Conservation (phyloP, 345 rosid species). For the Eucalyptus caleyi region DNA sequence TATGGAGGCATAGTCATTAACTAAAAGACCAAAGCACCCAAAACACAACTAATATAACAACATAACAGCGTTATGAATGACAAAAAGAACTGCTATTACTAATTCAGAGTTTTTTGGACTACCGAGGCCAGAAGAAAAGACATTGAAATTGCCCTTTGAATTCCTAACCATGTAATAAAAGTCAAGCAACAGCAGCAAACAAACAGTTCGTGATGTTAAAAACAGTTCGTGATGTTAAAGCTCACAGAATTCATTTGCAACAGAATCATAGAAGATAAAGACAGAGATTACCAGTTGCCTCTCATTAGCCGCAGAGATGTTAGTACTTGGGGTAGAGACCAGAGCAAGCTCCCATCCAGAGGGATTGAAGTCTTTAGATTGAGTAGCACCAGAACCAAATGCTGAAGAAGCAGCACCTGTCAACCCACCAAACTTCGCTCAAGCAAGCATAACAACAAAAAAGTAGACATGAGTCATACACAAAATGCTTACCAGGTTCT, state of each 20-base stretch:
- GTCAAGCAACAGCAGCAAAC: neutral
- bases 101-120: neutral
- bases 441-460: neutral
- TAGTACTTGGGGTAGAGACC: slow-evolving; percentile 59
- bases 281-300: slow-evolving; percentile 59
- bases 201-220: neutral
- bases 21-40: neutral
- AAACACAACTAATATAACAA: neutral
- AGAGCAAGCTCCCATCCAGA: slow-evolving; percentile 96
- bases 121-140: neutral
- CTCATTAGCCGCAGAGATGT: slow-evolving; percentile 69
- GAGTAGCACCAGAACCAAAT: slow-evolving; percentile 34
- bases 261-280: neutral
- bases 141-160: neutral
- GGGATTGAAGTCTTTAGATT: slow-evolving; percentile 64
- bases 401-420: slow-evolving; percentile 37
- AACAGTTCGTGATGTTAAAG: neutral
- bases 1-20: neutral
- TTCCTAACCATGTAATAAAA: neutral
- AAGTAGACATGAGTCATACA: neutral
- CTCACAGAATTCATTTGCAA: neutral
- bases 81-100: neutral
- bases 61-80: neutral
- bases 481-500: slow-evolving; percentile 31
- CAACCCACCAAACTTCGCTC: neutral